phyloP scores from a whole-genome alignment of 1,284 basidiomycete genomes.

The Entoloma clypeatum region DNA sequence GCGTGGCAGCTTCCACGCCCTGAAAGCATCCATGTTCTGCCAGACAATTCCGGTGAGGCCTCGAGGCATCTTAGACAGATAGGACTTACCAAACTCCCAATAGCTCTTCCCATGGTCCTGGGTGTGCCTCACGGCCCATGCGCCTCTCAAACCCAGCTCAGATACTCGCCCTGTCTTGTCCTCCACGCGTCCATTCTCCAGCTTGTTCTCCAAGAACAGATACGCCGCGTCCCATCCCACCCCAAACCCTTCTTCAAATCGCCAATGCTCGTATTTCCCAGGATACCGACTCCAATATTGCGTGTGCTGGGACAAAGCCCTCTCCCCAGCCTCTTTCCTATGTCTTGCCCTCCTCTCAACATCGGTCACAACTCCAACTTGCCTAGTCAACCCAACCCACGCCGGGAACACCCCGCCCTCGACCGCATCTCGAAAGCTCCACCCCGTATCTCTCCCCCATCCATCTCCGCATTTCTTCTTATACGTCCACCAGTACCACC shows the following conservation, averaged over 20 bases:
- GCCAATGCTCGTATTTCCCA: slow-evolving; percentile 17
- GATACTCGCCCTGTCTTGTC: slow-evolving; percentile 16
- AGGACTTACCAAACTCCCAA: slow-evolving; percentile 28
- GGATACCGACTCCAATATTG: slow-evolving; percentile 15
- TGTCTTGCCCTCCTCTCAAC: slow-evolving; percentile 25
- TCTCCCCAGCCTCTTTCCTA: slow-evolving; percentile 30
- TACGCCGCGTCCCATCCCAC: slow-evolving; percentile 16
- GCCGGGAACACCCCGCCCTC: slow-evolving; percentile 59
- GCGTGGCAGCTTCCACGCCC: slow-evolving; percentile 21
- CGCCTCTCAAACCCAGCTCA: slow-evolving; percentile 28
- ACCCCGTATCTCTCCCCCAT: slow-evolving; percentile 68
- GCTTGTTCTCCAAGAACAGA: slow-evolving; percentile 21
- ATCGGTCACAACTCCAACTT: slow-evolving; percentile 14
- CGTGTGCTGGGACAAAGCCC: slow-evolving; percentile 22
- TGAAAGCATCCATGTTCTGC: slow-evolving; percentile 30
- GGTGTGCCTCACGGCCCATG: slow-evolving; percentile 23
- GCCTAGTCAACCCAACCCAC: slow-evolving; percentile 28
- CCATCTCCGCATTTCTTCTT: slow-evolving; percentile 80
- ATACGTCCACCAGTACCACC: slow-evolving; percentile 89
- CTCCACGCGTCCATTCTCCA: slow-evolving; percentile 7
- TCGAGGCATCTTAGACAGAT: background rate
- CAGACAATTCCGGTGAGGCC: background rate
- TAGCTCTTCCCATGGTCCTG: slow-evolving; percentile 22
- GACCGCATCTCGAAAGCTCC: slow-evolving; percentile 73
- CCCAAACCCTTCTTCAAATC: slow-evolving; percentile 16